These are phyloP conservation scores for Artemisia tridentata DNA, from an alignment of 129 eudicot genomes.

Conservation along the genomic window DNA sequence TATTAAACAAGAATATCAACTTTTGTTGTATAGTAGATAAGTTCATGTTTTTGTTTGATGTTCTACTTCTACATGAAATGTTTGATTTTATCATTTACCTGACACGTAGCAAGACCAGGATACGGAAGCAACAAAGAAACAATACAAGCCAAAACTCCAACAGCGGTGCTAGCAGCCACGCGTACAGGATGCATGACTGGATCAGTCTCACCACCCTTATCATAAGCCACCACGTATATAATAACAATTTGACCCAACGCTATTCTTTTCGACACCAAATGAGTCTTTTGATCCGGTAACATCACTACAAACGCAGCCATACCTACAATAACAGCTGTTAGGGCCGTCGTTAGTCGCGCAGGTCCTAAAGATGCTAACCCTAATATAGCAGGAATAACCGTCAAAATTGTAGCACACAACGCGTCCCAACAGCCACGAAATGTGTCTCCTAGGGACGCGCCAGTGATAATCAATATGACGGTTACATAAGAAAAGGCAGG, in stretches of 20 bases:
- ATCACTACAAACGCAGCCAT: slow-evolving; percentile 63
- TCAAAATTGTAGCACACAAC: slow-evolving; percentile 45
- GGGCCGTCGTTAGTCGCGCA: slow-evolving; percentile 35
- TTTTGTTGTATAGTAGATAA: too few species aligned
- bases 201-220: slow-evolving; percentile 47
- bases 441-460: slow-evolving; percentile 82
- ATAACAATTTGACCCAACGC: slow-evolving; percentile 89
- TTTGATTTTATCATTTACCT: slow-evolving; percentile 42
- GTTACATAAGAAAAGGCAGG: slow-evolving; percentile 89
- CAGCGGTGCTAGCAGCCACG: slow-evolving; percentile 78
- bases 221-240: slow-evolving; percentile 59
- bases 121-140: slow-evolving; percentile 76
- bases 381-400: slow-evolving; percentile 59
- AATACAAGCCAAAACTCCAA: slow-evolving; percentile 80
- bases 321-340: slow-evolving; percentile 49
- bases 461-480: slow-evolving; percentile 57
- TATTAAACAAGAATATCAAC: too few species aligned
- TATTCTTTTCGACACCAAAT: slow-evolving; percentile 63
- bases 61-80: background rate
- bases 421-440: slow-evolving; percentile 72
- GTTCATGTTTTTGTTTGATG: too few species aligned
- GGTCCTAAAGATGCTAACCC: slow-evolving; percentile 59
- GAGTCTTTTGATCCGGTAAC: slow-evolving; percentile 53
- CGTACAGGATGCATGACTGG: slow-evolving; percentile 80
- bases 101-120: slow-evolving; percentile 61